These are phyloP conservation scores for Capsicum pubescens DNA, from an alignment of 257 asterid genomes.

Conservation along the genomic window DNA sequence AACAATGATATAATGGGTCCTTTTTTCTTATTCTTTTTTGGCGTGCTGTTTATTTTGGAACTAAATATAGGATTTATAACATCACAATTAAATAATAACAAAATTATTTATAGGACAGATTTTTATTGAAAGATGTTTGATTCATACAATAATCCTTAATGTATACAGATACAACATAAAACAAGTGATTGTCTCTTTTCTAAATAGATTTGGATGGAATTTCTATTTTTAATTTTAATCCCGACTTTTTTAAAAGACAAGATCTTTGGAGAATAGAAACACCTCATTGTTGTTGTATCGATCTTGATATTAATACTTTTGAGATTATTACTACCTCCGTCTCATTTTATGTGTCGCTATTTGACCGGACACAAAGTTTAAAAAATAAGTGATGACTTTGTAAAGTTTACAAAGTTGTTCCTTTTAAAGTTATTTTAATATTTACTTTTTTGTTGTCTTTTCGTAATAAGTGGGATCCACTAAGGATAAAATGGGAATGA, in stretches of 20 bases:
- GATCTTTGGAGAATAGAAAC: not conserved
- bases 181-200: not conserved
- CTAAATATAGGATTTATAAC: not conserved
- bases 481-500: too few species aligned
- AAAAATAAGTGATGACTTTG: too few species aligned
- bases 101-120: not conserved
- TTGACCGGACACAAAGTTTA: too few species aligned
- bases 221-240: not conserved
- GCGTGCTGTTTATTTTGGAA: not conserved
- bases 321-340: too few species aligned
- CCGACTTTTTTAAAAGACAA: not conserved
- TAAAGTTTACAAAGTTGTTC: too few species aligned
- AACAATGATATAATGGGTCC: not conserved
- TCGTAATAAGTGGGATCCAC: too few species aligned
- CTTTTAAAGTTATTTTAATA: too few species aligned
- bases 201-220: not conserved
- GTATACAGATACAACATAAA: not conserved
- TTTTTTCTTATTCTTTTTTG: not conserved
- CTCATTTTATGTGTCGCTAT: too few species aligned
- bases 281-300: not conserved
- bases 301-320: too few species aligned
- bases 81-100: not conserved
- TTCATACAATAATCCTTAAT: not conserved
- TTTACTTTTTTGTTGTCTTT: too few species aligned
- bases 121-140: not conserved